phyloP scores from a whole-genome alignment of 768 basidiomycete species.

The Amanita brunnescens region DNA sequence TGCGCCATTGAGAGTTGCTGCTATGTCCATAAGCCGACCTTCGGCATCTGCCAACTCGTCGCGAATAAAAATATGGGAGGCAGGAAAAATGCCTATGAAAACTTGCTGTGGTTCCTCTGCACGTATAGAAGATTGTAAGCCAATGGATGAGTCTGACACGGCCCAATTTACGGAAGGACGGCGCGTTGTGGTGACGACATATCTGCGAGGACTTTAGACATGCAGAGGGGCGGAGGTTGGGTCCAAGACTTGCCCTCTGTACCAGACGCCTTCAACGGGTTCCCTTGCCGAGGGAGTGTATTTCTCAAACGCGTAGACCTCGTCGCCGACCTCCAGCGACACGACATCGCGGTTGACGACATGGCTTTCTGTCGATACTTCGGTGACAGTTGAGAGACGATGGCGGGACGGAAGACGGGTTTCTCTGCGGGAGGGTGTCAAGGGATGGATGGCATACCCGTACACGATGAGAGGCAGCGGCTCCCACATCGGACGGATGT shows the following conservation, averaged over 20 bases:
- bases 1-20: conserved; percentile 39
- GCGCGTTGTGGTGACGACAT: conserved; percentile 78
- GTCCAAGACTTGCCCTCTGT: conserved; percentile 66
- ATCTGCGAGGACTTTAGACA: conserved; percentile 33
- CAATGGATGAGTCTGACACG: conserved; percentile 36
- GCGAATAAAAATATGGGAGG: conserved; percentile 78
- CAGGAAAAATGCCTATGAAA: conserved; percentile 91
- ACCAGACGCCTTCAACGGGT: conserved; percentile 73
- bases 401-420: conserved; percentile 52
- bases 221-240: conserved; percentile 6
- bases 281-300: conserved; percentile 70
- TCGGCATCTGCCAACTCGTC: conserved; percentile 86
- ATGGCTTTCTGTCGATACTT: conserved; percentile 55
- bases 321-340: conserved; percentile 88
- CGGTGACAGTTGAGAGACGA: conserved; percentile 53
- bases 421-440: conserved; percentile 67
- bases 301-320: conserved; percentile 94
- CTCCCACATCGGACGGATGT: conserved; percentile 34
- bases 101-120: conserved; percentile 79
- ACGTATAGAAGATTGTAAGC: conserved; percentile 39
- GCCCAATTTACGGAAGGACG: conserved; percentile 65
- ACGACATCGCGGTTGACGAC: conserved; percentile 68
- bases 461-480: conserved; percentile 67
- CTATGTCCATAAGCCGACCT: conserved; percentile 72
- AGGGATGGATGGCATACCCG: conserved; percentile 84